Base-by-base conservation (phyloP, 2,329 filamentous ascomycete genomes). In the Ciborinia camelliae region DNA sequence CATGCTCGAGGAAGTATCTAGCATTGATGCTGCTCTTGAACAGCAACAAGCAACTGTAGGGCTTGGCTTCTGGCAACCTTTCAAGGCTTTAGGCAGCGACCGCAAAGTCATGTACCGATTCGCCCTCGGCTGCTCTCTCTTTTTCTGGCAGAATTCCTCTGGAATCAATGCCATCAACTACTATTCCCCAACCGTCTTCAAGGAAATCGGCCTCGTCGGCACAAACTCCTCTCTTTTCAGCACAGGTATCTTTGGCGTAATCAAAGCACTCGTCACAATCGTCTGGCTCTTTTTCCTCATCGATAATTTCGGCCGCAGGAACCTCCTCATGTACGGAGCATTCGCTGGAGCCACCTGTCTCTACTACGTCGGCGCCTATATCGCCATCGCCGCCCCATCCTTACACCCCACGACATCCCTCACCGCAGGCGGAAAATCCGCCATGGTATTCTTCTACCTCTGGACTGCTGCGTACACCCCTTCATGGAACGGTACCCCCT, bases 51-150 rank as follows among this genome's bases (percentile, higher is more conserved):
- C 79, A 3, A 82, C 84, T 37, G 84, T 91, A 53, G 90, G 90
- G 10, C 77, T 84, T 20, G 90, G 90, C 3, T 92, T 92, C 81
- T 91, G 86, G 86, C 87, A 88, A 76, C 88, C 89, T 0, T 90
- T 91, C 77, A 64, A 68, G 23, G 62, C 68, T 23, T 35, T 61
- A 2, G 52, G 57, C 12, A 43, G 39, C 18, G 62, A 63, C 18
- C 28, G 79, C 82, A 65, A 81, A 80, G 70, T 73, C 47, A 72
- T 72, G 71, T 66, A 77, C 84, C 69, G 90, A 50, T 87, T 94
- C 77, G 84, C 91, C 74, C 81, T 93, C 14, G 90, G 90, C 54
- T 84, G 84, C 63, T 84, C 90, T 72, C 81, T 94, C 20, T 63
- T 63, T 35, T 53, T 71, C 57, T 69, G 70, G 26, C 70, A 71